Evolutionary conservation across 1,284 basidiomycete genomes (phyloP).

Genomic region (Pyrrhoderma noxium): DNA sequence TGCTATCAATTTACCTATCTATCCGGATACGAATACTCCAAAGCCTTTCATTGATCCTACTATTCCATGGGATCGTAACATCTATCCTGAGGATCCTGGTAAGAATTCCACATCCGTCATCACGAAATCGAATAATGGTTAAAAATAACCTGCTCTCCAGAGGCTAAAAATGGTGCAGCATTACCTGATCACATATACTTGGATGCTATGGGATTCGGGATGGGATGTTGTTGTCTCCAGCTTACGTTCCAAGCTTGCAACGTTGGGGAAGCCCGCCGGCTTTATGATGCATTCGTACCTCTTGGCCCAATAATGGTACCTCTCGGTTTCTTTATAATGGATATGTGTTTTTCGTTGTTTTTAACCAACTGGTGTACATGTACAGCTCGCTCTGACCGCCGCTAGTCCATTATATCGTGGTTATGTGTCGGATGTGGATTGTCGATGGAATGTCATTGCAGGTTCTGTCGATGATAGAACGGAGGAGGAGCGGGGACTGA

Average conservation of each 20-base stretch:
- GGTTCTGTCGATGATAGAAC: conserved; percentile 97
- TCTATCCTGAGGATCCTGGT: conserved; percentile 81
- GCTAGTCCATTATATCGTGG: conserved; percentile 94
- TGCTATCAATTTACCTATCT: conserved; percentile 93
- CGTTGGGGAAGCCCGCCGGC: conserved; percentile 81
- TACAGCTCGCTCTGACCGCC: conserved; percentile 86
- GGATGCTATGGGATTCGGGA: conserved; percentile 99
- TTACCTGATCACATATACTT: conserved; percentile 91
- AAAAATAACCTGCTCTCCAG: conserved; percentile 31
- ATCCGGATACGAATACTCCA: conserved; percentile 82
- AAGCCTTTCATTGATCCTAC: conserved; percentile 86
- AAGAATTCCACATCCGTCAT: conserved; percentile 17
- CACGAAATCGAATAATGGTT: neutral
- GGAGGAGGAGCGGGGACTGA: conserved; percentile 85
- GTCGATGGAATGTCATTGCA: conserved; percentile 97
- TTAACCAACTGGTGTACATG: conserved; percentile 27
- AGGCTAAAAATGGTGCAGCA: conserved; percentile 85
- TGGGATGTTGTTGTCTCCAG: conserved; percentile 98
- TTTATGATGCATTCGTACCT: conserved; percentile 94
- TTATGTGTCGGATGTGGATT: conserved; percentile 93
- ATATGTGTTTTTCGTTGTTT: neutral
- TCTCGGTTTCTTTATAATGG: conserved; percentile 20
- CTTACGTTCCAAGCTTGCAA: conserved; percentile 97
- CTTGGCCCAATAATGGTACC: conserved; percentile 87
- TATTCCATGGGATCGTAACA: conserved; percentile 75